phyloP scores from a whole-genome alignment of 2,329 filamentous ascomycete genomes.

The Myriosclerotinia curreyana region DNA sequence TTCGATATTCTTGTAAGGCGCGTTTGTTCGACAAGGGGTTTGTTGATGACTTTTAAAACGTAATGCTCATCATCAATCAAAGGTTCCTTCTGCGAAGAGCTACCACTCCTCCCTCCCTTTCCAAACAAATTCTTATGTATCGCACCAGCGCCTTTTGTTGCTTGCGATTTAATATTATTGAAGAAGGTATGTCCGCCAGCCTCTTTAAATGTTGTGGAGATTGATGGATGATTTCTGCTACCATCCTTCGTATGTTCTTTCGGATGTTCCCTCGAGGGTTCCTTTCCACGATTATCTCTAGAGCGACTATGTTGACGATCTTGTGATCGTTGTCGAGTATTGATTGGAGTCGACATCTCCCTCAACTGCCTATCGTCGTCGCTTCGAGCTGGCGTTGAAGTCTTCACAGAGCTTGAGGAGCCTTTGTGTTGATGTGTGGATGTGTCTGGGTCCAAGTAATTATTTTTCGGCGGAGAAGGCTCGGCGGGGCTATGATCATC shows the following conservation, averaged over 20 bases:
- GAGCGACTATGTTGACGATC: conserved; percentile 54
- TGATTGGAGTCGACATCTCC: conserved; percentile 60
- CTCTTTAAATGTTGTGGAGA: conserved; percentile 54
- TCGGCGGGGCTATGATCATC: conserved; percentile 39
- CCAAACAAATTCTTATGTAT: conserved; percentile 81
- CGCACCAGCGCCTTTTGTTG: conserved; percentile 73
- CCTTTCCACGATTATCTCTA: conserved; percentile 44
- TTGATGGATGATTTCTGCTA: conserved; percentile 38
- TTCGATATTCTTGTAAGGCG: conserved; percentile 90
- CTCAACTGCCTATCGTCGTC: conserved; percentile 61
- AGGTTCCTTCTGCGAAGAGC: conserved; percentile 63
- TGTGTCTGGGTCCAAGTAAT: conserved; percentile 23
- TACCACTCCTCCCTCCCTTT: conserved; percentile 68
- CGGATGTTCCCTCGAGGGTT: conserved; percentile 35
- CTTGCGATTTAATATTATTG: conserved; percentile 69
- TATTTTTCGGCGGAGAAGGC: conserved; percentile 19
- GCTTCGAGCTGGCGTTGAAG: conserved; percentile 53
- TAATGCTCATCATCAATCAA: conserved; percentile 79
- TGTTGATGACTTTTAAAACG: conserved; percentile 77
- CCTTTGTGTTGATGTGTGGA: conserved; percentile 40
- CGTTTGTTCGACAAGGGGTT: conserved; percentile 83
- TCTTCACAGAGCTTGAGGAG: conserved; percentile 50
- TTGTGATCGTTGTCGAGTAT: conserved; percentile 66
- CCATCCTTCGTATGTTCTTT: conserved; percentile 22
- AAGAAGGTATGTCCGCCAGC: conserved; percentile 63